Evolutionary conservation across 2,329 filamentous ascomycete species (phyloP).

Genomic region (Aspergillus sp.): DNA sequence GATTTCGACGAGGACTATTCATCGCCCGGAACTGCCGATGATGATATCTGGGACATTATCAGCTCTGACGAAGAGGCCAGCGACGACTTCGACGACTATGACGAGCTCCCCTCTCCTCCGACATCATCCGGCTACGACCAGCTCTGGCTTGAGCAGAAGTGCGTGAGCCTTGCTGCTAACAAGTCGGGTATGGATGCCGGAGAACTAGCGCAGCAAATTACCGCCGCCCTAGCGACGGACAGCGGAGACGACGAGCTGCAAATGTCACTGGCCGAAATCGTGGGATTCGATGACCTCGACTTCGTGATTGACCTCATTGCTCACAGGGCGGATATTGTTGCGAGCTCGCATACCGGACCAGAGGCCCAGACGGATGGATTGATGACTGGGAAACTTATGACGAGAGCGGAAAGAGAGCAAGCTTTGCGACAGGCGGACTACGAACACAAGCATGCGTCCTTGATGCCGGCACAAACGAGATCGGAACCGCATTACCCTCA

Average conservation of each 20-base stretch:
- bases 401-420: constrained; percentile 74
- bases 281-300: constrained; percentile 92
- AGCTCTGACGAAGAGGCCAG: constrained; percentile 70
- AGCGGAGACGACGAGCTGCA: constrained; percentile 84
- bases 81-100: constrained; percentile 61
- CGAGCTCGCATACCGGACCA: constrained; percentile 33
- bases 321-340: constrained; percentile 69
- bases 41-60: constrained; percentile 86
- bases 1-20: constrained; percentile 65
- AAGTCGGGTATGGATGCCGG: constrained; percentile 68
- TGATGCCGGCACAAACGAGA: constrained; percentile 71
- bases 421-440: constrained; percentile 73
- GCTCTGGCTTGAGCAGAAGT: constrained; percentile 72
- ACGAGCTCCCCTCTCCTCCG: constrained; percentile 39
- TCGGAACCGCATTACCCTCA: constrained; percentile 82
- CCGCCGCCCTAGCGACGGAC: constrained; percentile 70
- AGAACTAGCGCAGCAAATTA: constrained; percentile 76
- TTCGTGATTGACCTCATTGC: constrained; percentile 88
- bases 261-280: constrained; percentile 80
- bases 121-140: constrained; percentile 52
- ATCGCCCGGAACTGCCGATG: constrained; percentile 65
- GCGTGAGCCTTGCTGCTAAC: constrained; percentile 63
- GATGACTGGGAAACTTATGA: constrained; percentile 63
- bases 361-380: constrained; percentile 47
- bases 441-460: constrained; percentile 75